These are phyloP conservation scores for Chenopodium formosanum DNA, from an alignment of 148 eudicot genomes.

Conservation along the genomic window DNA sequence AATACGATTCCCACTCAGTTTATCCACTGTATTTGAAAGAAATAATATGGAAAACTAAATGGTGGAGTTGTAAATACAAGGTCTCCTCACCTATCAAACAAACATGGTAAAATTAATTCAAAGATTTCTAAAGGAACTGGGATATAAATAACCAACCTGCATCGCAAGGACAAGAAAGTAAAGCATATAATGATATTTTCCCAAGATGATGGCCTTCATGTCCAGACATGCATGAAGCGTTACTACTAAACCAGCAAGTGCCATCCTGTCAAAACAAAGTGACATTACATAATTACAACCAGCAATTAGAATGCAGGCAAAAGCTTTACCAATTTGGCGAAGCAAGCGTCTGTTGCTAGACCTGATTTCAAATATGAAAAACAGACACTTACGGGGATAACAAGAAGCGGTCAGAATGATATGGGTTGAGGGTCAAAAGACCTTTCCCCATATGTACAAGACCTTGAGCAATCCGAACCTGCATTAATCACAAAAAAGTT, in stretches of 20 bases:
- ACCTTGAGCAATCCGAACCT: conserved; percentile 99
- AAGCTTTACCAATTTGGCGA: background rate
- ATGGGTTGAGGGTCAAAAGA: conserved; percentile 80
- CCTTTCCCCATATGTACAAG: conserved; percentile 96
- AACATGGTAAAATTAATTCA: no score
- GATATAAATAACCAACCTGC: conserved; percentile 52
- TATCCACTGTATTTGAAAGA: no score
- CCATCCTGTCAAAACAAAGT: conserved; percentile 45
- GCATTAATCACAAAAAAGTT: conserved; percentile 20
- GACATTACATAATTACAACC: background rate
- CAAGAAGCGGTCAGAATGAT: conserved; percentile 88
- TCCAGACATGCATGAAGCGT: conserved; percentile 83
- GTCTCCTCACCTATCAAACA: no score
- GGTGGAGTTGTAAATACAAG: no score
- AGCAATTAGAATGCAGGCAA: conserved; percentile 4
- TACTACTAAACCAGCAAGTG: conserved; percentile 80
- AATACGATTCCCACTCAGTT: no score
- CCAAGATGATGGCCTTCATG: conserved; percentile 75
- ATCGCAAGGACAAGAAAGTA: conserved; percentile 86
- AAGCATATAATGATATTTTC: conserved; percentile 84
- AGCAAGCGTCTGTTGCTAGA: background rate
- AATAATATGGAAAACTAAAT: no score
- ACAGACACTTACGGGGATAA: conserved; percentile 76
- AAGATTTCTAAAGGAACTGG: background rate
- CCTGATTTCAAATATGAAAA: background rate